phyloP scores from a whole-genome alignment of 306 rosid genomes.

The Nissolia schottii region DNA sequence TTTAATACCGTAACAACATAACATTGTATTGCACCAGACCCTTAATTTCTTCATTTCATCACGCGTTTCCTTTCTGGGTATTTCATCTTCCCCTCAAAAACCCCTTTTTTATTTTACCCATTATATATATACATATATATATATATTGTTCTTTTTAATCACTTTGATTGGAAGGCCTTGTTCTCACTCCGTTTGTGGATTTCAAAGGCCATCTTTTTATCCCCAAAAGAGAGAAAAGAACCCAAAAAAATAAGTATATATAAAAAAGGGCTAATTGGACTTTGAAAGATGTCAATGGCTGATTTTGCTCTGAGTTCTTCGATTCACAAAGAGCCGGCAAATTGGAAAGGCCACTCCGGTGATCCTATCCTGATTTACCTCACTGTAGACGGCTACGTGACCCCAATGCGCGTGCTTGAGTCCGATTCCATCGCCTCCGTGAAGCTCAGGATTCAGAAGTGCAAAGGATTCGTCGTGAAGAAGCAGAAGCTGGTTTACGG shows the following conservation, averaged over 20 bases:
- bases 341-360: conserved; percentile 25
- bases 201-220: conserved; percentile 11
- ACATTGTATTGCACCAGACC: not conserved
- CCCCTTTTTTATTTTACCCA: not conserved
- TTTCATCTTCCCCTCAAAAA: not conserved
- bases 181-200: not conserved
- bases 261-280: conserved; percentile 1
- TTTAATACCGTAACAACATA: not conserved
- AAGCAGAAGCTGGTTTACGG: conserved; percentile 58
- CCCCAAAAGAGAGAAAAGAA: not conserved
- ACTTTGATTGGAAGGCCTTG: conserved; percentile 15
- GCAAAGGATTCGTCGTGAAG: conserved; percentile 57
- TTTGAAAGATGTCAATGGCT: conserved; percentile 54
- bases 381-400: conserved; percentile 39
- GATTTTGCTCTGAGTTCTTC: conserved; percentile 48
- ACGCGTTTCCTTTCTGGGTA: not conserved
- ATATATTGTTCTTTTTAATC: conserved; percentile 22
- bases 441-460: conserved; percentile 59
- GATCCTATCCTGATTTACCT: conserved; percentile 56
- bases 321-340: conserved; percentile 33
- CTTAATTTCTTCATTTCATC: not conserved
- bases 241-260: not conserved
- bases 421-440: conserved; percentile 66
- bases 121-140: too few relatives aligned
- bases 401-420: conserved; percentile 52